Base-by-base conservation (phyloP, 169 alveolate species). In the Plasmodium vivax region DNA sequence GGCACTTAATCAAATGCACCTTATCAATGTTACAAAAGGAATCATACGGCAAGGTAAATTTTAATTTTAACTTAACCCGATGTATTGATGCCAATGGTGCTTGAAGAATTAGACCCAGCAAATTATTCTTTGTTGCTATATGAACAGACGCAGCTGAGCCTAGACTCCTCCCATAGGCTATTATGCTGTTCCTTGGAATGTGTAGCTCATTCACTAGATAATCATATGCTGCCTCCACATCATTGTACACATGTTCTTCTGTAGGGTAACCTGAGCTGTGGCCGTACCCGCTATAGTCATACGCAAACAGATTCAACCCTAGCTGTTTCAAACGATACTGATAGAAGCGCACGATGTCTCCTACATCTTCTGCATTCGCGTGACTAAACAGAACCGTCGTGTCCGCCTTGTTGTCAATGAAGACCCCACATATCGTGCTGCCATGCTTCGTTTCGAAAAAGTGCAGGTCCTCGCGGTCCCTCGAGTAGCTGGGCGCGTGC, bases 71-170 rank as follows among this genome's bases (percentile, higher is more conserved):
- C 82, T 95, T 96, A 23, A 97, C 98, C 62, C 99, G 83, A 87
- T 96, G 97, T 38, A 97, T 96, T 6, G 99, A 97, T 62, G 97
- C 90, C 92, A 98, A 84, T 16, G 99, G 99, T 68, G 98, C 91
- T 95, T 98, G 98, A 71, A 98, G 92, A 19, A 98, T 93, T 88
- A 98, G 47, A 1, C 99, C 99, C 41, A 94, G 95, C 38, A 98
- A 87, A 16, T 84, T 82, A 10, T 83, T 84, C 85, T 95, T 92
- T 45, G 96, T 96, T 38, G 98, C 99, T 74, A 98, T 92, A 94
- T 97, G 98, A 56, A 98, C 96, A 54, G 98, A 94, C 9, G 99
- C 98, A 4, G 98, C 98, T 74, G 98, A 95, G 34, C 99, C 99
- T 23, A 98, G 93, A 58, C 99, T 97, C 81, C 99, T 93, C n/a